These are phyloP conservation scores for Coemansia sp. DNA, from an alignment of 371 early-diverging fungal species.

Conservation along the genomic window DNA sequence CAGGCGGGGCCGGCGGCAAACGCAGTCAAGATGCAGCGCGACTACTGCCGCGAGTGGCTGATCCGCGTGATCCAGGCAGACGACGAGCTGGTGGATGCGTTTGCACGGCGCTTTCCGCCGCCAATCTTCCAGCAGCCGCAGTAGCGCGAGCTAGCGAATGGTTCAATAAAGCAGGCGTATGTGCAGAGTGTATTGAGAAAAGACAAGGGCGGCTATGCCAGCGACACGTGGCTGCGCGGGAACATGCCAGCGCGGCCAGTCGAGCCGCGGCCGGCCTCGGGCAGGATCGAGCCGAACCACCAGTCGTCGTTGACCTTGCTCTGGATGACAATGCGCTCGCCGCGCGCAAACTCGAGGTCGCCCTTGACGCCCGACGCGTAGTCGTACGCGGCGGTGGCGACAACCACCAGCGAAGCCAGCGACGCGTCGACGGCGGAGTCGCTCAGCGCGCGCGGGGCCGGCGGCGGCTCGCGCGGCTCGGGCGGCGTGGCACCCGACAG, in stretches of 20 bases:
- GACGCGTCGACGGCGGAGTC: conserved; percentile 29
- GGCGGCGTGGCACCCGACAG: conserved; percentile 24
- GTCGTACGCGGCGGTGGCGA: conserved; percentile 50
- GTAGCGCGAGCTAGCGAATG: background rate
- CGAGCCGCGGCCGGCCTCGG: conserved; percentile 39
- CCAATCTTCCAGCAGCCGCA: conserved; percentile 20
- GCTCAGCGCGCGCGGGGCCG: conserved; percentile 20
- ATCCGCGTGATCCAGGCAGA: conserved; percentile 46
- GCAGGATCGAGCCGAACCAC: conserved; percentile 51
- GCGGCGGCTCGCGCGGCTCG: conserved; percentile 8
- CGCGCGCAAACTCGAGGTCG: conserved; percentile 41
- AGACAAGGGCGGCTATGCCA: conserved; percentile 1
- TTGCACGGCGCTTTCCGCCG: conserved; percentile 47
- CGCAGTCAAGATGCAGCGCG: conserved; percentile 34
- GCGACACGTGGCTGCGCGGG: conserved; percentile 47
- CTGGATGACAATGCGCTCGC: conserved; percentile 48
- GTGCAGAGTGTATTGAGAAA: background rate
- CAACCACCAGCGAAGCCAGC: conserved; percentile 32
- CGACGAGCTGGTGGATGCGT: conserved; percentile 50
- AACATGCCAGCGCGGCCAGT: conserved; percentile 49
- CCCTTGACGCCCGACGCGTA: conserved; percentile 47
- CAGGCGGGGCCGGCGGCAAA: background rate
- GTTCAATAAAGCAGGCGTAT: conserved; percentile 3
- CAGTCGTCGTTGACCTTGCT: conserved; percentile 52
- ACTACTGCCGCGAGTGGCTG: conserved; percentile 48